Conservation (phyloP, 176 grass and related monocot species). For the Aegilops longissima region DNA sequence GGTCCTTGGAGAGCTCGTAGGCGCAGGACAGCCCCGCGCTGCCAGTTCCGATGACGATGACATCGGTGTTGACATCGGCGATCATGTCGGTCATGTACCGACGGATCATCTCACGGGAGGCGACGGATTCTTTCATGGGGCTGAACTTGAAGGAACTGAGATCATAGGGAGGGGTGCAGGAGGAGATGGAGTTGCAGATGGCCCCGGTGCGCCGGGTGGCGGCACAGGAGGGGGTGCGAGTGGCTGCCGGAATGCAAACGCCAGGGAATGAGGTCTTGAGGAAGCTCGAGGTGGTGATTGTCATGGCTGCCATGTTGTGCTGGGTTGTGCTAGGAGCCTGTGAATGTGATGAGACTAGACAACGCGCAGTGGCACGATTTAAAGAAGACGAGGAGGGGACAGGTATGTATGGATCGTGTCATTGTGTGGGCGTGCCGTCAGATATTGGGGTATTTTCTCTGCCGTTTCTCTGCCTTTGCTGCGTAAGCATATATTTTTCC, state of each 20-base stretch:
- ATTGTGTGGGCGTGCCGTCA: too few relatives aligned
- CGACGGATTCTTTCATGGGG: conserved; percentile 83
- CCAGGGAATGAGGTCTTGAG: conserved; percentile 49
- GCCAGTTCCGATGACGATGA: conserved; percentile 77
- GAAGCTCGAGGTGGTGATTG: conserved; percentile 43
- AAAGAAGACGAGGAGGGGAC: too few relatives aligned
- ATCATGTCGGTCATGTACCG: conserved; percentile 99
- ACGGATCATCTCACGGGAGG: conserved; percentile 86
- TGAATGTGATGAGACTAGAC: too few relatives aligned
- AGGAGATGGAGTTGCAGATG: conserved; percentile 37
- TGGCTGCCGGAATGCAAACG: not conserved
- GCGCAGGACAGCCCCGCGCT: conserved; percentile 88
- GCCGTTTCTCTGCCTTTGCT: too few relatives aligned
- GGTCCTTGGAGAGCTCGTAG: conserved; percentile 96
- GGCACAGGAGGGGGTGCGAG: not conserved
- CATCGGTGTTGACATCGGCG: conserved; percentile 86
- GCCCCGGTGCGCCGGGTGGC: not conserved
- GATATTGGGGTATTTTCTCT: too few relatives aligned
- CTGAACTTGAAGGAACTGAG: conserved; percentile 65
- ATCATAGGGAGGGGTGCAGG: conserved; percentile 57
- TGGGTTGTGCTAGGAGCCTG: not conserved
- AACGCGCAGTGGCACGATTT: too few relatives aligned
- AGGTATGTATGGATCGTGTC: too few relatives aligned
- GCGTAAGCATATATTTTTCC: too few relatives aligned
- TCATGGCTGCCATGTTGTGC: conserved; percentile 51